Percentiles rank a stretch among this genome's conserved stretches.
Evolutionary conservation across 2,329 filamentous ascomycete species (phyloP).

Genomic region (Alternaria arborescens): DNA sequence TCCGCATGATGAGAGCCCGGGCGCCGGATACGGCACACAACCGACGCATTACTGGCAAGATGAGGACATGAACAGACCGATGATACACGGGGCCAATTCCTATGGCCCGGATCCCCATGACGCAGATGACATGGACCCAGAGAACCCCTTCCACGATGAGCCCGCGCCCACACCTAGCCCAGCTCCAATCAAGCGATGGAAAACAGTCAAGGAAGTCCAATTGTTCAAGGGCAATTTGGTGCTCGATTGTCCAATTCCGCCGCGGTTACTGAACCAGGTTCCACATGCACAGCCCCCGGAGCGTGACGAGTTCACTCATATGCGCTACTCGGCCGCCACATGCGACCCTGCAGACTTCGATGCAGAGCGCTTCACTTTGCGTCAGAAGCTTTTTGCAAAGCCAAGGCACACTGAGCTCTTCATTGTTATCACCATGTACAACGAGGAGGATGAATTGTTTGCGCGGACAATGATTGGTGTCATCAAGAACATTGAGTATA

Average conservation of each 20-base stretch:
- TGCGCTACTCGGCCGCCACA: slow-evolving; percentile 93
- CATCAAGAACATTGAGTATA: slow-evolving; percentile 98
- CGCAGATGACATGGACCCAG: slow-evolving; percentile 54
- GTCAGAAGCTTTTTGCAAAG: slow-evolving; percentile 91
- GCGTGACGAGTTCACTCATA: slow-evolving; percentile 85
- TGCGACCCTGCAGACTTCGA: slow-evolving; percentile 92
- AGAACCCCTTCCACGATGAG: slow-evolving; percentile 51
- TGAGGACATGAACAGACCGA: slow-evolving; percentile 76
- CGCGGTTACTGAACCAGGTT: slow-evolving; percentile 84
- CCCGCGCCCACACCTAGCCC: slow-evolving; percentile 61
- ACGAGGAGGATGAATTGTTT: slow-evolving; percentile 96
- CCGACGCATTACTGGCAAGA: slow-evolving; percentile 69
- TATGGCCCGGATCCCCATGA: slow-evolving; percentile 68
- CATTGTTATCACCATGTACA: slow-evolving; percentile 98
- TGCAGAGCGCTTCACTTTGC: slow-evolving; percentile 86
- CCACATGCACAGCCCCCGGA: slow-evolving; percentile 81
- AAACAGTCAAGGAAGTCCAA: slow-evolving; percentile 98
- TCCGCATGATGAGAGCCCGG: slow-evolving; percentile 66
- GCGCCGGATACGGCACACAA: slow-evolving; percentile 59
- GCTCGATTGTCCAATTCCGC: slow-evolving; percentile 93
- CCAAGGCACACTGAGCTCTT: slow-evolving; percentile 93
- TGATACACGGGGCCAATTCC: slow-evolving; percentile 70
- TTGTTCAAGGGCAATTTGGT: slow-evolving; percentile 96
- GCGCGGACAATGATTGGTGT: slow-evolving; percentile 95
- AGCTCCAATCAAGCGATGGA: slow-evolving; percentile 83